A percentile compares a stretch with the other conserved stretches of the same genome.
Evolutionary conservation across 805 yeast species (phyloP).

Genomic region (Kluyveromyces wickerhamii): DNA sequence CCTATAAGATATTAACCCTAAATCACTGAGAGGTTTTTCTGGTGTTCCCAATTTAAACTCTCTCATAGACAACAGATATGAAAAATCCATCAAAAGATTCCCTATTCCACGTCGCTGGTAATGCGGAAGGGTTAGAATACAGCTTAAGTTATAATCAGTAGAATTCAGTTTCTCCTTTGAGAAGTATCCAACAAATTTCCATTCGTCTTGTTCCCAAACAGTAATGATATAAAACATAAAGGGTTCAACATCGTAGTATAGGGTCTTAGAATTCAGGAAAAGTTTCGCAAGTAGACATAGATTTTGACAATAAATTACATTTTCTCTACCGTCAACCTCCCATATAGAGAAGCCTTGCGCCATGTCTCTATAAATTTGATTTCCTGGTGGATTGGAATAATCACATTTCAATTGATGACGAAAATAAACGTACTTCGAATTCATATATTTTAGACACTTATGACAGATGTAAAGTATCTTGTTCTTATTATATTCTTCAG

Average conservation of each 20-base stretch:
- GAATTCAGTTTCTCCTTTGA: slow-evolving; percentile 74
- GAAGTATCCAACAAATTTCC: slow-evolving; percentile 89
- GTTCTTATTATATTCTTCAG: slow-evolving; percentile 67
- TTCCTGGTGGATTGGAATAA: slow-evolving; percentile 75
- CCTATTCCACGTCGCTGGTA: slow-evolving; percentile 89
- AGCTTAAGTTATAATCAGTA: slow-evolving; percentile 76
- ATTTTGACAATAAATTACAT: slow-evolving; percentile 78
- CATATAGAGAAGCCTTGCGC: slow-evolving; percentile 52
- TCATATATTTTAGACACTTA: slow-evolving; percentile 72
- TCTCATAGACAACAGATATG: slow-evolving; percentile 66
- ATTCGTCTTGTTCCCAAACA: slow-evolving; percentile 45
- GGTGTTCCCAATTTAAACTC: slow-evolving; percentile 86
- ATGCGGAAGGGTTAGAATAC: slow-evolving; percentile 83
- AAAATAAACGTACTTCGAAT: slow-evolving; percentile 53
- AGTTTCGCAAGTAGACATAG: slow-evolving; percentile 83
- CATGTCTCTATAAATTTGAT: slow-evolving; percentile 72
- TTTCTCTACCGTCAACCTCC: slow-evolving; percentile 88
- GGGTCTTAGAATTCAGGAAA: slow-evolving; percentile 82
- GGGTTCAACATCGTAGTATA: slow-evolving; percentile 94
- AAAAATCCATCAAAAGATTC: slow-evolving; percentile 76
- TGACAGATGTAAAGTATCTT: slow-evolving; percentile 70
- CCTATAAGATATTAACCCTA: slow-evolving; percentile 79
- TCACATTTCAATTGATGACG: slow-evolving; percentile 76
- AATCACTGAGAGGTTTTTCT: slow-evolving; percentile 84
- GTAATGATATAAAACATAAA: slow-evolving; percentile 82